Conservation (phyloP, 148 eudicot species). For the Chenopodium formosanum region DNA sequence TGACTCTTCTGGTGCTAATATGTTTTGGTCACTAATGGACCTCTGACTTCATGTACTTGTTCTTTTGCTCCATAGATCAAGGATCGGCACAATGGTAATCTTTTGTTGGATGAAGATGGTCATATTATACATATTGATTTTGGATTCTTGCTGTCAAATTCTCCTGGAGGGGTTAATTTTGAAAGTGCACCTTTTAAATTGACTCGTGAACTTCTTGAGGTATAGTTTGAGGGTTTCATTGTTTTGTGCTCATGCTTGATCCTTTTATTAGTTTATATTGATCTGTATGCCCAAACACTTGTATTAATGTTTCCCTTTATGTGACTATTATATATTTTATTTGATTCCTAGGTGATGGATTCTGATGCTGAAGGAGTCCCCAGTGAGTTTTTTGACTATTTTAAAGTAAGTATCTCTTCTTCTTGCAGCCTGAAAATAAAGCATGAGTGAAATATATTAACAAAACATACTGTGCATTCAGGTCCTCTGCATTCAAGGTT, state of each 20-base stretch:
- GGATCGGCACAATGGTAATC: conserved; percentile 98
- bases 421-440: conserved; percentile 10
- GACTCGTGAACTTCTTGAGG: conserved; percentile 99
- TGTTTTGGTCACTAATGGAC: background rate
- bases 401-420: conserved; percentile 54
- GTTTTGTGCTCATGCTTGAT: background rate
- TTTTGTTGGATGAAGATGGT: conserved; percentile 96
- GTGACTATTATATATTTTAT: conserved; percentile 13
- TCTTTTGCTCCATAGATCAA: conserved; percentile 53
- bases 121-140: conserved; percentile 98
- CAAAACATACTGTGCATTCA: conserved; percentile 34
- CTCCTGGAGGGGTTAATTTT: conserved; percentile 99
- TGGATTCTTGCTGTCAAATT: conserved; percentile 98
- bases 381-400: conserved; percentile 95
- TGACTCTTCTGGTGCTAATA: background rate
- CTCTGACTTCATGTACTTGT: background rate
- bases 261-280: background rate
- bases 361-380: conserved; percentile 99
- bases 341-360: conserved; percentile 87
- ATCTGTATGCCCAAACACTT: background rate
- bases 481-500: conserved; percentile 99
- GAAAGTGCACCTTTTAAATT: conserved; percentile 99
- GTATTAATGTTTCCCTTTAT: background rate
- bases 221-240: conserved; percentile 19
- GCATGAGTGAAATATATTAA: background rate